Conservation (phyloP, 768 basidiomycete species). For the Lyophyllum decastes region DNA sequence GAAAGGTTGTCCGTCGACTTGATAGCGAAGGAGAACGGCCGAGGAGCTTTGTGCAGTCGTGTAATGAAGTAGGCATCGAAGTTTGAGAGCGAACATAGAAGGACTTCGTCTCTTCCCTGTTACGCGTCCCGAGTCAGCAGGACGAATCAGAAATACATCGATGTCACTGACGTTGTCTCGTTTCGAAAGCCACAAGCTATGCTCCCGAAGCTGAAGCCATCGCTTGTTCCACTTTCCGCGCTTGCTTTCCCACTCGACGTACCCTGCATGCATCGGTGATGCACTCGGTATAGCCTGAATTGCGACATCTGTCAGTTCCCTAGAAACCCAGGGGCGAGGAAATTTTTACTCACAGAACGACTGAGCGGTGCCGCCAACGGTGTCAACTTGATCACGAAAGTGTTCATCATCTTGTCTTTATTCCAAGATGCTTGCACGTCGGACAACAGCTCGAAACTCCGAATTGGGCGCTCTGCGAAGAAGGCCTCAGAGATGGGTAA, state of each 20-base stretch:
- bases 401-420: slow-evolving; percentile 76
- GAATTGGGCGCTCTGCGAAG: slow-evolving; percentile 78
- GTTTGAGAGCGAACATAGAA: slow-evolving; percentile 83
- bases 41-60: slow-evolving; percentile 78
- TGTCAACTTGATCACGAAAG: slow-evolving; percentile 78
- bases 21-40: slow-evolving; percentile 80
- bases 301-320: slow-evolving; percentile 10
- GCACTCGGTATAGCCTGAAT: slow-evolving; percentile 42
- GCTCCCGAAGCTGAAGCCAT: slow-evolving; percentile 85
- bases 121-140: slow-evolving; percentile 7
- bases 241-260: slow-evolving; percentile 88
- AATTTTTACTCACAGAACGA: slow-evolving; percentile 50
- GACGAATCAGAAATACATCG: not conserved
- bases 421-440: slow-evolving; percentile 89
- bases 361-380: slow-evolving; percentile 60
- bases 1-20: slow-evolving; percentile 88
- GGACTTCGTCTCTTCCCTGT: slow-evolving; percentile 82
- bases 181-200: slow-evolving; percentile 85
- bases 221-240: slow-evolving; percentile 95
- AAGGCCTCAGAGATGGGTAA: slow-evolving; percentile 11
- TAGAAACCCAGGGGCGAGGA: not conserved
- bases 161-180: slow-evolving; percentile 70
- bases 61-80: slow-evolving; percentile 88
- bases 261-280: slow-evolving; percentile 52
- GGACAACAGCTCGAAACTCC: slow-evolving; percentile 81